These are phyloP conservation scores for Macadamia integrifolia DNA, from an alignment of 164 flowering plant species.

Conservation along the genomic window DNA sequence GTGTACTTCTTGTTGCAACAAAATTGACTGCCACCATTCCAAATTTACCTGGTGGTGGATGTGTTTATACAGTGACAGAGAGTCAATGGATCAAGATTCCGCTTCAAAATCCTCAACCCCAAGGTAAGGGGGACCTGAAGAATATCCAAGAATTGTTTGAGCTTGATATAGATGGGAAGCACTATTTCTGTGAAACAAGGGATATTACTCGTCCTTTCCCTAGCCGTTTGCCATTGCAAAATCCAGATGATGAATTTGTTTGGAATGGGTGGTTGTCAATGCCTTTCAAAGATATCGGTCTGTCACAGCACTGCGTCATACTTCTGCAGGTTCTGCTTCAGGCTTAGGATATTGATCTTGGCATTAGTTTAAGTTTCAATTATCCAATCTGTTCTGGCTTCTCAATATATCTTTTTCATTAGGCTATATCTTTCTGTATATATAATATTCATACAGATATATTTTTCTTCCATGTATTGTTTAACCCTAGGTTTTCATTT, in stretches of 20 bases:
- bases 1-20: constrained; percentile 84
- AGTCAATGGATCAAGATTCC: constrained; percentile 84
- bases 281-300: constrained; percentile 77
- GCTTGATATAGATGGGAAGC: constrained; percentile 94
- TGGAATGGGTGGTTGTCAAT: constrained; percentile 91
- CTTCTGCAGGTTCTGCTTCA: constrained; percentile 82
- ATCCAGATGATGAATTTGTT: constrained; percentile 92
- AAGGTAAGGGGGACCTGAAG: constrained; percentile 82
- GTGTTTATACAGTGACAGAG: constrained; percentile 76
- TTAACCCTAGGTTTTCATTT: not conserved
- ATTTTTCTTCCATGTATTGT: not conserved
- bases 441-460: too few species aligned
- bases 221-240: constrained; percentile 61
- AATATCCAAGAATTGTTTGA: constrained; percentile 79
- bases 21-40: constrained; percentile 63
- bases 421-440: not conserved
- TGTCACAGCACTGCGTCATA: constrained; percentile 75
- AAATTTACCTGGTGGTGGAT: constrained; percentile 86
- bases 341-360: constrained; percentile 23
- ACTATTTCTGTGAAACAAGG: constrained; percentile 90
- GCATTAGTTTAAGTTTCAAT: not conserved
- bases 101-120: constrained; percentile 77
- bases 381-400: not conserved
- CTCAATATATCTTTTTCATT: too few species aligned
- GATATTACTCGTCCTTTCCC: constrained; percentile 95